A percentile compares a stretch with the other conserved stretches of the same genome.
These are phyloP conservation scores for Rhamnella rubrinervis DNA, from an alignment of 331 rosid species.

Conservation along the genomic window DNA sequence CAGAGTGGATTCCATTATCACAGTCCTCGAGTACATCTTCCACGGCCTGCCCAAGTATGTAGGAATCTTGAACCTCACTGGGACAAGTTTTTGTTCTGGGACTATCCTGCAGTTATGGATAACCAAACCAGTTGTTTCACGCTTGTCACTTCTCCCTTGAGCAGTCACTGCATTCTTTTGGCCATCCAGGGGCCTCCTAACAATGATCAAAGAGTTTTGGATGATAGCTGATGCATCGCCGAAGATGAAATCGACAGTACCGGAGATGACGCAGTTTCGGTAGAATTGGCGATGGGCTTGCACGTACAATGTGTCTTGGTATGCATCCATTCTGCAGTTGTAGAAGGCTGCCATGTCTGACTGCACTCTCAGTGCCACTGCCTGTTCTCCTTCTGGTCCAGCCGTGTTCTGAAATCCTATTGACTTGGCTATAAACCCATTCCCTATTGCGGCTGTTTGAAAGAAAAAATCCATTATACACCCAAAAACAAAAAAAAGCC, in stretches of 20 bases:
- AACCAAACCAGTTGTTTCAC: conserved; percentile 27
- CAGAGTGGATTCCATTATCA: conserved; percentile 40
- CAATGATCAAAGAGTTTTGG: conserved; percentile 34
- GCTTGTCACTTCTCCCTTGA: conserved; percentile 29
- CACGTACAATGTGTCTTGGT: conserved; percentile 43
- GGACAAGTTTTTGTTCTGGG: conserved; percentile 31
- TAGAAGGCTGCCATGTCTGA: conserved; percentile 39
- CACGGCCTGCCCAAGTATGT: conserved; percentile 50
- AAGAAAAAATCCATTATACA: not conserved
- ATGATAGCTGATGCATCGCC: conserved; percentile 31
- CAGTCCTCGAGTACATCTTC: conserved; percentile 44
- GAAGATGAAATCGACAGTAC: conserved; percentile 43
- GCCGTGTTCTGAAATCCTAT: conserved; percentile 49
- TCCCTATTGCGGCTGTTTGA: conserved; percentile 26
- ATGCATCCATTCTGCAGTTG: conserved; percentile 38
- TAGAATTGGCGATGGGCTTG: conserved; percentile 40
- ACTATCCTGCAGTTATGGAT: conserved; percentile 48
- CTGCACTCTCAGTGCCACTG: conserved; percentile 39
- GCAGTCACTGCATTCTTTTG: conserved; percentile 39
- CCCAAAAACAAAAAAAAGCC: not conserved
- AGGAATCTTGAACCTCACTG: conserved; percentile 17
- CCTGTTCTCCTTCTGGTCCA: conserved; percentile 33
- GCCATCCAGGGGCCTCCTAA: conserved; percentile 29
- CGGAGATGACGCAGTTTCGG: conserved; percentile 33
- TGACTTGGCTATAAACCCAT: conserved; percentile 30